Base-by-base conservation (phyloP, 202 grass and related monocot species). In the Hordeum pubiflorum region DNA sequence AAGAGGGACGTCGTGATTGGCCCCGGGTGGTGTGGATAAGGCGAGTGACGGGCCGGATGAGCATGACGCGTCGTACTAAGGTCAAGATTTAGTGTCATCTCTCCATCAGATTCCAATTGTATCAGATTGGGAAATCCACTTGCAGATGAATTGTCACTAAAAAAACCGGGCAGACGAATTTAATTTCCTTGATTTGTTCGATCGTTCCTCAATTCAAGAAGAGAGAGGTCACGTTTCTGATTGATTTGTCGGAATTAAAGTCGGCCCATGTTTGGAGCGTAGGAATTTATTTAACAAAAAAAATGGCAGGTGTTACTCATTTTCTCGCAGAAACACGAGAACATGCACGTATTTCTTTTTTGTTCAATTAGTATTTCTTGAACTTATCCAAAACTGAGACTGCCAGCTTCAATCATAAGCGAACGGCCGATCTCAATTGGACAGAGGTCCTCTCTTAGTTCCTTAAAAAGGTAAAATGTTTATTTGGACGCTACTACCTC, bases 31-130 rank as follows among this genome's bases (percentile, higher is more conserved):
- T 74, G 75, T 69, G 81, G 86, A 87, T 87, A 87, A 83, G 79
- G 74, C 24, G 1, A 75, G 58, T 50, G 48, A 54, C 48, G 48
- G 81, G 39, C 76, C 22, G 10, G 86, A 74, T 83, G 86, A 84
- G 81, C 27, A 54, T 24, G 86, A 88, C 81, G 76, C 39, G 76
- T 80, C 54, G 60, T 75, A 84, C 24, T 72, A 13, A 74, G 72
- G 41, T 78, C 66, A 78, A 72, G 41, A 41, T 52, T 82, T 7
- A 43, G 61, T 65, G 37, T 32, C 32, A n/a, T 1, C 10, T 17
- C 21, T 22, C 14, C 7, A 70, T 73, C 27, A 29, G 27, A 29
- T 29, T 29, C 27, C 27, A 29, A 29, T 29, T 2, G 27, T 29
- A 29, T 26, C 27, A 29, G 27, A 29, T 29, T 29, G 27, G 27